These are phyloP conservation scores for Zymoseptoria ardabiliae DNA, from an alignment of 2,329 filamentous ascomycete genomes.

Conservation along the genomic window DNA sequence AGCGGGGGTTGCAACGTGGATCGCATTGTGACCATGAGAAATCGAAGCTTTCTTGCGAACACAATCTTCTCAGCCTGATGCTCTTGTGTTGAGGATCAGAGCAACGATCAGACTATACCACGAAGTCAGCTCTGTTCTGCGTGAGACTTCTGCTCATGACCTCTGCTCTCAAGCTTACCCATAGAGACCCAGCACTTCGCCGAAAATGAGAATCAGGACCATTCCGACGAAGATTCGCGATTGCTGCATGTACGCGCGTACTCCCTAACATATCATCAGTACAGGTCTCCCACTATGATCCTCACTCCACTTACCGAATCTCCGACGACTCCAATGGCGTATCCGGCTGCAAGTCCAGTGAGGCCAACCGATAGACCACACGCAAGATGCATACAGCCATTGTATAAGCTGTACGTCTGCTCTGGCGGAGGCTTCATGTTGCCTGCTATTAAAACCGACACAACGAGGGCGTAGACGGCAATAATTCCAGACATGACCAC, in stretches of 20 bases:
- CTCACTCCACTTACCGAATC: constrained; percentile 57
- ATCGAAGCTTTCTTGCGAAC: neutral
- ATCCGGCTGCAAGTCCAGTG: constrained; percentile 87
- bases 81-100: constrained; percentile 74
- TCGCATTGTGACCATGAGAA: too few relatives aligned
- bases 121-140: constrained; percentile 1
- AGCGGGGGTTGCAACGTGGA: too few relatives aligned
- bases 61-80: constrained; percentile 3
- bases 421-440: constrained; percentile 68
- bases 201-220: constrained; percentile 98
- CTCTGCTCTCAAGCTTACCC: constrained; percentile 57
- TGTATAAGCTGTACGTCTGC: constrained; percentile 74
- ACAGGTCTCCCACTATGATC: neutral
- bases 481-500: constrained; percentile 99
- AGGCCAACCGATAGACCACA: constrained; percentile 87
- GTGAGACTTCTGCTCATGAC: too few relatives aligned
- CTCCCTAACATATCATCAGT: constrained; percentile 46
- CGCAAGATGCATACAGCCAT: constrained; percentile 87
- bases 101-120: constrained; percentile 72
- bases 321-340: constrained; percentile 91
- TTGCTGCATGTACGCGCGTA: constrained; percentile 93
- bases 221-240: constrained; percentile 95
- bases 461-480: constrained; percentile 94
- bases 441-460: constrained; percentile 89
- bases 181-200: constrained; percentile 92